Evolutionary conservation across 495 filamentous ascomycete species (phyloP), one percentile per base, ranked within the genome.

Genomic region (Saxophila tyrrhenica): DNA sequence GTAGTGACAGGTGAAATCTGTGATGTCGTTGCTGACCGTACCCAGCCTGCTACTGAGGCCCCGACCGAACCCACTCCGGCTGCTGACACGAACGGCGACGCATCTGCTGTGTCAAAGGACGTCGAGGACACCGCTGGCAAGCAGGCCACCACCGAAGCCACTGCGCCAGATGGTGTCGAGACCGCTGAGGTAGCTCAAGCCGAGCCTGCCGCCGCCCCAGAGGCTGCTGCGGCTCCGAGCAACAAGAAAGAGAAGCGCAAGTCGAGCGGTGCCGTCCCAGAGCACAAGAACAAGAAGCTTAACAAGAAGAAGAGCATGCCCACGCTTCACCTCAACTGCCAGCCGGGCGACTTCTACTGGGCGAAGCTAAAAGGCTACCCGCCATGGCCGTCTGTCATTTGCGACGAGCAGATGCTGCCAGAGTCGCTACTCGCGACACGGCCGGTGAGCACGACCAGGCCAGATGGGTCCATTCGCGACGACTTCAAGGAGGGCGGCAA

Each of bases 351-450:
- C 56, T 84, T 87, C 68, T 95, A 79, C 70, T 83, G 89, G 49
- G 86, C 87, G 54, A 82, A 86, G 62, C 80, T 96, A 64, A 90
- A 88, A 73, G 89, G 89, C 51, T 89, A 85, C 70, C 87, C 89
- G 13, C 81, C 84, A 41, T 96, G 90, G 90, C 90, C 90, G 2
- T 80, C 86, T 41, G 84, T 96, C 68, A 80, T 96, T 55, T 88
- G 84, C 62, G 88, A 94, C 64, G 90, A 96, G 69, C 83, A 85
- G 55, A 95, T 96, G 79, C 79, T 96, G 10, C 89, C 89, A 0
- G 65, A 77, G 35, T 78, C 74, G 24, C 76, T 95, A 19, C 66
- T 90, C 52, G 79, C 73, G 51, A 76, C 76, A 29, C 80, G 89
- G 54, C 89, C 89, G 1, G 86, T 94, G 35, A 89, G 87, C 9